A percentile compares a stretch with the other conserved stretches of the same genome.
Conservation (phyloP, 2,329 filamentous ascomycete species). For the Neofusicoccum sp. region DNA sequence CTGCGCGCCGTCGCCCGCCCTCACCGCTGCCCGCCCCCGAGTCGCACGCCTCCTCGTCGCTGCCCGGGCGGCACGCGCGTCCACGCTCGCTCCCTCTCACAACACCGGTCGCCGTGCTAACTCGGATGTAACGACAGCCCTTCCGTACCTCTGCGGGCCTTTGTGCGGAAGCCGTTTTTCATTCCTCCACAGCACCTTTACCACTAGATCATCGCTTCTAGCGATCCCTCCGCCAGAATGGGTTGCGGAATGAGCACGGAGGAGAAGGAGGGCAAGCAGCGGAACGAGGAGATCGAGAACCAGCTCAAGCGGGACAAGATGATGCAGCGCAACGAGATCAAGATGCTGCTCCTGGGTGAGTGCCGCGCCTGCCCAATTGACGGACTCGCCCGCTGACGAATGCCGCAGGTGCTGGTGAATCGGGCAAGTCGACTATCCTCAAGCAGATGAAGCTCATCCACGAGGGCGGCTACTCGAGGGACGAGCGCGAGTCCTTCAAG, state of each 20-base stretch:
- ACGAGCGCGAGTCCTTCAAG: slow-evolving; percentile 70
- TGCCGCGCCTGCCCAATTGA: slow-evolving; percentile 27
- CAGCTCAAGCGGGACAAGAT: slow-evolving; percentile 98
- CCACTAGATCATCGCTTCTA: neutral
- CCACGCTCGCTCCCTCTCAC: slow-evolving; percentile 14
- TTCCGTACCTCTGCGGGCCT: slow-evolving; percentile 18
- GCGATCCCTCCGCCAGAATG: slow-evolving; percentile 63
- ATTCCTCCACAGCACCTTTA: slow-evolving; percentile 2
- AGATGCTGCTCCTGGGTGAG: slow-evolving; percentile 97
- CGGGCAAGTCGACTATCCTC: slow-evolving; percentile 88
- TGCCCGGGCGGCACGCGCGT: slow-evolving; percentile 3
- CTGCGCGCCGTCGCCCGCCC: neutral
- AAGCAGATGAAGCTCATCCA: slow-evolving; percentile 99
- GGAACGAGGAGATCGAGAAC: slow-evolving; percentile 99
- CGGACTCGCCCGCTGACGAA: slow-evolving; percentile 20
- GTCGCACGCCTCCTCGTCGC: slow-evolving; percentile 8
- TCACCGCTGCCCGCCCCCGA: slow-evolving; percentile 12
- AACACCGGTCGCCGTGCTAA: slow-evolving; percentile 10
- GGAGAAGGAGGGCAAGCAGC: slow-evolving; percentile 99
- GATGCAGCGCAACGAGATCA: slow-evolving; percentile 99
- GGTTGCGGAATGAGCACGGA: slow-evolving; percentile 99
- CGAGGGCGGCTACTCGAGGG: slow-evolving; percentile 96
- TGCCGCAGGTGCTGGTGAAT: slow-evolving; percentile 85
- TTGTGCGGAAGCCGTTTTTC: slow-evolving; percentile 13
- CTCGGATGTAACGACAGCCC: neutral